Percentiles rank a stretch among this genome's conserved stretches.
phyloP scores from a whole-genome alignment of 805 yeast genomes.

The Teunomyces gatunensis region DNA sequence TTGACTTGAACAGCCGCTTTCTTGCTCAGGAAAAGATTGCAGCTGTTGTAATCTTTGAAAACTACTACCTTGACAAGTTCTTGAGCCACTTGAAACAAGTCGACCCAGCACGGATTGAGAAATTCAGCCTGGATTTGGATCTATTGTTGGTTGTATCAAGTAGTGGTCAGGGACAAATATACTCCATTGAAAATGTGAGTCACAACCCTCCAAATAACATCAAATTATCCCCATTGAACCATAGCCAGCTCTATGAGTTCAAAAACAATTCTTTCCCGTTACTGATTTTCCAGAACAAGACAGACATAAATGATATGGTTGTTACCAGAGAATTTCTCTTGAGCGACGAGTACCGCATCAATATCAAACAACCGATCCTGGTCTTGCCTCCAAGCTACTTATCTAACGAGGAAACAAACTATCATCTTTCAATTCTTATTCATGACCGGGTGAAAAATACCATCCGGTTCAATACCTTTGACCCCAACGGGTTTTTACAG shows the following conservation, averaged over 20 bases:
- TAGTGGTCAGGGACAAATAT: constrained; percentile 41
- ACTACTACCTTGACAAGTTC: constrained; percentile 28
- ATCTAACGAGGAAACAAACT: constrained; percentile 3
- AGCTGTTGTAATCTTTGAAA: constrained; percentile 35
- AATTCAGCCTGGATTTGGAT: constrained; percentile 13
- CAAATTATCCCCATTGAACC: constrained; percentile 34
- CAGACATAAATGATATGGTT: background rate
- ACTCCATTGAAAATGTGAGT: constrained; percentile 50
- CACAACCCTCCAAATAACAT: constrained; percentile 56
- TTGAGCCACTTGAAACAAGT: constrained; percentile 2
- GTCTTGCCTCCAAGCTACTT: constrained; percentile 13
- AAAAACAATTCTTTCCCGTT: constrained; percentile 13
- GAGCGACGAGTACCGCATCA: constrained; percentile 12
- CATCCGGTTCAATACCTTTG: constrained; percentile 21
- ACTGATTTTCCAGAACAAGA: constrained; percentile 1
- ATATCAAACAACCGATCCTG: constrained; percentile 15
- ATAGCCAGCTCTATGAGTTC: constrained; percentile 10
- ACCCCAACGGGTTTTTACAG: background rate
- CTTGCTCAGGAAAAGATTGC: constrained; percentile 6
- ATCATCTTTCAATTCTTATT: constrained; percentile 22
- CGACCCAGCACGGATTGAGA: constrained; percentile 3
- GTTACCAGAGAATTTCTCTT: constrained; percentile 6
- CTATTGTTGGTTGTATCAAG: constrained; percentile 41
- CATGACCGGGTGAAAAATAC: constrained; percentile 40
- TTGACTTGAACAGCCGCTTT: constrained; percentile 22